These are phyloP conservation scores for Epichloe hybrida DNA, from an alignment of 2,329 filamentous ascomycete species.

Conservation along the genomic window DNA sequence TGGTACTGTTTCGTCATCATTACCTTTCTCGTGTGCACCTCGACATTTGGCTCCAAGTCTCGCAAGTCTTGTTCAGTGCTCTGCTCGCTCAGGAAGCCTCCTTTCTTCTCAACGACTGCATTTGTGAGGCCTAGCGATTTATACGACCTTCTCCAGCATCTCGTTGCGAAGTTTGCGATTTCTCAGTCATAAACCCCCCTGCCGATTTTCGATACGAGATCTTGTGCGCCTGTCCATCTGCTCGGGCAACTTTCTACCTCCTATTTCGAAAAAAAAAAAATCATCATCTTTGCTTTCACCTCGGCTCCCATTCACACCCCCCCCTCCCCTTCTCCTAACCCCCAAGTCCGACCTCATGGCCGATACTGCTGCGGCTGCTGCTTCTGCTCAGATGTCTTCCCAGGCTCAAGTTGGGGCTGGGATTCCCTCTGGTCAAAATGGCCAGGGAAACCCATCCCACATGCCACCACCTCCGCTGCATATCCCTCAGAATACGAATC, in stretches of 20 bases:
- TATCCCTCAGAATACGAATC: constrained; percentile 93
- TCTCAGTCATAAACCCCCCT: background rate
- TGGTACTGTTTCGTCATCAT: constrained; percentile 1
- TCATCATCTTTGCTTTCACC: constrained; percentile 2
- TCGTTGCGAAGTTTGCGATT: background rate
- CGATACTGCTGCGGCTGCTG: constrained; percentile 54
- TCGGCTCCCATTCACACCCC: background rate
- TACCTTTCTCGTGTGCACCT: background rate
- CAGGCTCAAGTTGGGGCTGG: constrained; percentile 54
- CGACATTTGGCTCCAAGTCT: constrained; percentile 4
- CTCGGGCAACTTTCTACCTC: background rate
- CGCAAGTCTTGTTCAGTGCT: background rate
- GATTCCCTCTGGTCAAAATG: constrained; percentile 40
- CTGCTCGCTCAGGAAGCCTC: background rate
- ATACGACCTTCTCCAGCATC: background rate
- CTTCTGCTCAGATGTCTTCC: constrained; percentile 53
- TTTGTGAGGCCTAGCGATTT: background rate
- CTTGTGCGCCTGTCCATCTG: background rate
- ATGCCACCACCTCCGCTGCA: constrained; percentile 86
- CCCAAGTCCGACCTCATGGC: constrained; percentile 44
- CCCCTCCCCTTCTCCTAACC: too few species aligned
- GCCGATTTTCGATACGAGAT: background rate
- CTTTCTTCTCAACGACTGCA: constrained; percentile 1
- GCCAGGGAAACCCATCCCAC: constrained; percentile 55
- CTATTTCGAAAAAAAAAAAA: background rate